These are phyloP conservation scores for Pythium sp. DNA, from an alignment of 352 stramenopile genomes.

Conservation along the genomic window DNA sequence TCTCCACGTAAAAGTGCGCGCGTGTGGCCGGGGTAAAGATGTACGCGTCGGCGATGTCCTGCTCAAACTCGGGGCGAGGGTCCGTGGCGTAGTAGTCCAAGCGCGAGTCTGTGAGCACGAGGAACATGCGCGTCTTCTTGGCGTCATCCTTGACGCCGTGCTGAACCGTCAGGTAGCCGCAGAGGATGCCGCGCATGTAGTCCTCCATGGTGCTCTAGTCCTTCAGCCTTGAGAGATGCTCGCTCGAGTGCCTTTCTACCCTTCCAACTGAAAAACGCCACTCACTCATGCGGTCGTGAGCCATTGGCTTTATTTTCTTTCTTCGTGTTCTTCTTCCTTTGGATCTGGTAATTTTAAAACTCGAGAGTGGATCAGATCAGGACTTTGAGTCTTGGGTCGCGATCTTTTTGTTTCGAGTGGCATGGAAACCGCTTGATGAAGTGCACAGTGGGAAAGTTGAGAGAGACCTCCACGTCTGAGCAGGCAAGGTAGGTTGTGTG, in stretches of 20 bases:
- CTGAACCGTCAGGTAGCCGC: constrained; percentile 63
- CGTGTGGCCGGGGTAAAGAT: constrained; percentile 45
- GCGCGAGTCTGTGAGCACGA: constrained; percentile 71
- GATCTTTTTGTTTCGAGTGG: not conserved
- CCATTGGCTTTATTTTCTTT: not conserved
- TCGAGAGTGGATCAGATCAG: not conserved
- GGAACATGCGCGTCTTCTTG: constrained; percentile 61
- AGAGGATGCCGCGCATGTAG: constrained; percentile 69
- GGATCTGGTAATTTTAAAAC: not conserved
- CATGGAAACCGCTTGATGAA: not conserved
- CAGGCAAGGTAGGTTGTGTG: no score
- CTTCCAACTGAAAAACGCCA: not conserved
- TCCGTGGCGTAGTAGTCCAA: constrained; percentile 72
- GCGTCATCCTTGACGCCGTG: constrained; percentile 39
- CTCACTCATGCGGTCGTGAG: not conserved
- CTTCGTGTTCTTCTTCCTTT: not conserved
- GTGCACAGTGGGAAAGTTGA: no score
- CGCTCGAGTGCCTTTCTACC: no score
- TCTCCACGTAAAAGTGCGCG: constrained; percentile 57
- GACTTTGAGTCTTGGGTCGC: not conserved
- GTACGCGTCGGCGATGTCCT: constrained; percentile 52
- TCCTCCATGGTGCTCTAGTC: constrained; percentile 46
- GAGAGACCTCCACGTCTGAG: no score
- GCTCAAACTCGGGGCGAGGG: constrained; percentile 55
- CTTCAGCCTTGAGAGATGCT: no score